Percentiles rank a stretch among this genome's conserved stretches.
phyloP scores from a whole-genome alignment of 2,329 filamentous ascomycete species.

The Trichoderma koningii region DNA sequence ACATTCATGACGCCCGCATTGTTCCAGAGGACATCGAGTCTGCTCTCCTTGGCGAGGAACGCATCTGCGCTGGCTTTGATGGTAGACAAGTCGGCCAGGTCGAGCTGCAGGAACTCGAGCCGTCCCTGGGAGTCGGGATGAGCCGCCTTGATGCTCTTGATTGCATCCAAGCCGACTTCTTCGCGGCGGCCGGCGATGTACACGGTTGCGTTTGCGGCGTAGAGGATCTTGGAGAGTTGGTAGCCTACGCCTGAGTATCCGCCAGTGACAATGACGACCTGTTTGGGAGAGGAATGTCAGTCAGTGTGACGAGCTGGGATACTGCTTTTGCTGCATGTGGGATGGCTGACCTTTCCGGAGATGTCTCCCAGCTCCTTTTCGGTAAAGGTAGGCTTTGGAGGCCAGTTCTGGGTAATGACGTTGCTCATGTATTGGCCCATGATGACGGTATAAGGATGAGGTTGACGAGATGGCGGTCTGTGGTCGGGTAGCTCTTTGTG shows the following conservation, averaged over 20 bases:
- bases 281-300: background rate
- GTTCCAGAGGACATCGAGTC: constrained; percentile 47
- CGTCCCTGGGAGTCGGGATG: constrained; percentile 43
- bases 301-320: background rate
- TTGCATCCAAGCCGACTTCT: constrained; percentile 49
- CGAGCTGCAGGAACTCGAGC: constrained; percentile 49
- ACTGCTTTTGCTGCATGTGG: background rate
- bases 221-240: constrained; percentile 56
- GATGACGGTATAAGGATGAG: background rate
- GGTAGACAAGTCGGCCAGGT: constrained; percentile 45
- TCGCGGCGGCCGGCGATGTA: constrained; percentile 55
- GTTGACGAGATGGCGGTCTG: background rate
- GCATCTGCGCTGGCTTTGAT: constrained; percentile 38
- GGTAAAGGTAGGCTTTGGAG: constrained; percentile 33
- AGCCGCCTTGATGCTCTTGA: constrained; percentile 45
- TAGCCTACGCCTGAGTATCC: constrained; percentile 51
- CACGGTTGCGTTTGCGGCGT: constrained; percentile 55
- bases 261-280: constrained; percentile 55
- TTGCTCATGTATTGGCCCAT: constrained; percentile 1
- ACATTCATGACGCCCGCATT: constrained; percentile 50
- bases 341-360: constrained; percentile 47
- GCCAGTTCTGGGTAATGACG: constrained; percentile 27
- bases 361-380: constrained; percentile 65
- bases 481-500: background rate
- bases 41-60: constrained; percentile 37